Conservation (phyloP, 306 rosid species). For the Betula pendula region DNA sequence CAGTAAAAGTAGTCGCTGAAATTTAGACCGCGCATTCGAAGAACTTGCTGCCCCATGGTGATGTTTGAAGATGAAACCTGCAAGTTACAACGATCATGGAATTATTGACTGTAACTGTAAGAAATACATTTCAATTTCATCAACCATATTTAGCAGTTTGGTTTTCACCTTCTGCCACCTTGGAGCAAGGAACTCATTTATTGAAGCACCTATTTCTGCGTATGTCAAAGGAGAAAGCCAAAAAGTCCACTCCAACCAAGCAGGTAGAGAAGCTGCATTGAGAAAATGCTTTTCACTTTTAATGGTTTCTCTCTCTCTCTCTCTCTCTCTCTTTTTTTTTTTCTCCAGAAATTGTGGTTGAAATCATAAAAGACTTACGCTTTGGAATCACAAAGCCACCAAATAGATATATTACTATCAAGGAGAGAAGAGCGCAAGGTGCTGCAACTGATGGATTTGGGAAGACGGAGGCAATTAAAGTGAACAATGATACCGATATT, state of each 20-base stretch:
- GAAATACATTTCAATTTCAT: neutral
- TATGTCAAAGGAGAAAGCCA: conserved; percentile 68
- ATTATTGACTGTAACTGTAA: neutral
- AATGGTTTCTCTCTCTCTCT: neutral
- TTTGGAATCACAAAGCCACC: conserved; percentile 57
- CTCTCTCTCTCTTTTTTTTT: too few relatives aligned
- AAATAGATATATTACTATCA: conserved; percentile 37
- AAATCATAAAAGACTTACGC: conserved; percentile 30
- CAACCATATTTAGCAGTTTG: neutral
- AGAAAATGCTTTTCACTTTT: neutral
- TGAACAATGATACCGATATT: conserved; percentile 50
- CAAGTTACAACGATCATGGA: neutral
- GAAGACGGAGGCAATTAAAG: conserved; percentile 47
- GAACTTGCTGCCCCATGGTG: conserved; percentile 46
- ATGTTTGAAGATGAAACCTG: conserved; percentile 44
- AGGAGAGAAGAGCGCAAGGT: conserved; percentile 30
- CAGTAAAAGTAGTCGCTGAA: conserved; percentile 50
- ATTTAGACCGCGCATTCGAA: conserved; percentile 41
- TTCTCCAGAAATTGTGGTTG: neutral
- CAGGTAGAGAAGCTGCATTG: conserved; percentile 53
- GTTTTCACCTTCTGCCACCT: conserved; percentile 54
- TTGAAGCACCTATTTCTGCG: conserved; percentile 47
- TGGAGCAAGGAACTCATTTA: conserved; percentile 59
- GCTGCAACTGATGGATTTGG: conserved; percentile 43
- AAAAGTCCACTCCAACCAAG: conserved; percentile 60